Evolutionary conservation across 352 stramenopile genomes (phyloP).

Genomic region (Ophiocytium majus): DNA sequence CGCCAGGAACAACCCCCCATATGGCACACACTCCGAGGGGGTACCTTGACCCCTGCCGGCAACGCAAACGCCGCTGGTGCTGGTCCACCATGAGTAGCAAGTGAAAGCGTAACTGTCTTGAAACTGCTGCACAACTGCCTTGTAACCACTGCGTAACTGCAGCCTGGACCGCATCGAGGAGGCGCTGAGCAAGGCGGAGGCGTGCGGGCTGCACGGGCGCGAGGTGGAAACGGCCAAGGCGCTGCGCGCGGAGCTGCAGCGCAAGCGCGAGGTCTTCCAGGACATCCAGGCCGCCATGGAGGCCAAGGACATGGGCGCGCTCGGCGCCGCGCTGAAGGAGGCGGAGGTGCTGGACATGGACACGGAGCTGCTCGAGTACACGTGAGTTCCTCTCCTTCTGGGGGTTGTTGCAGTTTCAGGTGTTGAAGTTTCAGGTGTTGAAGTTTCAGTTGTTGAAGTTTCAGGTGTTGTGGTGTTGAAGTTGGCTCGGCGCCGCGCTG

Average conservation of each 20-base stretch:
- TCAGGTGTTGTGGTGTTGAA: too few species aligned
- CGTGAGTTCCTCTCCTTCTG: slow-evolving; percentile 18
- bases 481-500: background rate
- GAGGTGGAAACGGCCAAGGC: background rate
- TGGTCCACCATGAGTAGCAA: background rate
- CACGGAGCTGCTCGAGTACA: slow-evolving; percentile 39
- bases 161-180: slow-evolving; percentile 51
- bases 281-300: slow-evolving; percentile 57
- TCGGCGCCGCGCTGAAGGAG: slow-evolving; percentile 54
- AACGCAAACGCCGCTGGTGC: too few species aligned
- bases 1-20: too few species aligned
- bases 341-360: slow-evolving; percentile 55
- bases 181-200: slow-evolving; percentile 47
- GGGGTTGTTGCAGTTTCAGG: too few species aligned
- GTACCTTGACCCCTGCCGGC: too few species aligned
- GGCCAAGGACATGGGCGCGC: slow-evolving; percentile 56
- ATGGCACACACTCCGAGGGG: too few species aligned
- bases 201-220: background rate
- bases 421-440: too few species aligned
- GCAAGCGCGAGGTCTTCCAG: slow-evolving; percentile 40
- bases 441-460: too few species aligned
- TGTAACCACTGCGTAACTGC: background rate
- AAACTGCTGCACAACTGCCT: slow-evolving; percentile 14
- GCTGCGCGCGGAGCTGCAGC: background rate
- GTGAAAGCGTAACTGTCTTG: background rate